Evolutionary conservation across 306 rosid species (phyloP).

Genomic region (Lotus japonicus): DNA sequence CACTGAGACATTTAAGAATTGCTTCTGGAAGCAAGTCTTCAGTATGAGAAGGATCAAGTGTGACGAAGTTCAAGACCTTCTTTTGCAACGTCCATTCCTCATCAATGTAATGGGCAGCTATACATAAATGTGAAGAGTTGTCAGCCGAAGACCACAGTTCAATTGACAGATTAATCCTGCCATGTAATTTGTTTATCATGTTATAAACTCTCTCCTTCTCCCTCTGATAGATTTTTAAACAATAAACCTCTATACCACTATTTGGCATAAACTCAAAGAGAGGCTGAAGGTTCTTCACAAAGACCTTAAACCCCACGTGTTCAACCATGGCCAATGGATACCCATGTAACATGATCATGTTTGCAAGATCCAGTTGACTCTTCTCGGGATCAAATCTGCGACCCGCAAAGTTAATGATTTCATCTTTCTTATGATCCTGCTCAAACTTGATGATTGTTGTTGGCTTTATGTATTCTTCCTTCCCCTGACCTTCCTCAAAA

Average conservation of each 20-base stretch:
- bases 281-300: slow-evolving; percentile 95
- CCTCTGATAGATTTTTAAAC: slow-evolving; percentile 63
- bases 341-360: slow-evolving; percentile 86
- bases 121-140: slow-evolving; percentile 51
- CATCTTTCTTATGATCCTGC: slow-evolving; percentile 76
- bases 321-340: slow-evolving; percentile 81
- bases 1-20: slow-evolving; percentile 63
- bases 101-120: slow-evolving; percentile 74
- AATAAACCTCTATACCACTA: slow-evolving; percentile 50
- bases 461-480: slow-evolving; percentile 67
- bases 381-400: slow-evolving; percentile 77
- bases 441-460: slow-evolving; percentile 61
- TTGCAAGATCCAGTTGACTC: slow-evolving; percentile 92
- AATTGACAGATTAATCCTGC: slow-evolving; percentile 77
- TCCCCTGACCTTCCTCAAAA: slow-evolving; percentile 74
- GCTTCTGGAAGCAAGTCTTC: slow-evolving; percentile 87
- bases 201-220: slow-evolving; percentile 66
- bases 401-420: slow-evolving; percentile 50
- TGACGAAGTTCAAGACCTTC: slow-evolving; percentile 75
- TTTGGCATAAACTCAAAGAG: slow-evolving; percentile 70
- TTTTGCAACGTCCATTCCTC: slow-evolving; percentile 76
- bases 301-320: slow-evolving; percentile 91
- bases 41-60: slow-evolving; percentile 81
- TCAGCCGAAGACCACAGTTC: slow-evolving; percentile 81
- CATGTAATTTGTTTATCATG: slow-evolving; percentile 50